A percentile compares a stretch with the other conserved stretches of the same genome.
phyloP scores from a whole-genome alignment of 768 basidiomycete species.

The Cystofilobasidium capitatum region DNA sequence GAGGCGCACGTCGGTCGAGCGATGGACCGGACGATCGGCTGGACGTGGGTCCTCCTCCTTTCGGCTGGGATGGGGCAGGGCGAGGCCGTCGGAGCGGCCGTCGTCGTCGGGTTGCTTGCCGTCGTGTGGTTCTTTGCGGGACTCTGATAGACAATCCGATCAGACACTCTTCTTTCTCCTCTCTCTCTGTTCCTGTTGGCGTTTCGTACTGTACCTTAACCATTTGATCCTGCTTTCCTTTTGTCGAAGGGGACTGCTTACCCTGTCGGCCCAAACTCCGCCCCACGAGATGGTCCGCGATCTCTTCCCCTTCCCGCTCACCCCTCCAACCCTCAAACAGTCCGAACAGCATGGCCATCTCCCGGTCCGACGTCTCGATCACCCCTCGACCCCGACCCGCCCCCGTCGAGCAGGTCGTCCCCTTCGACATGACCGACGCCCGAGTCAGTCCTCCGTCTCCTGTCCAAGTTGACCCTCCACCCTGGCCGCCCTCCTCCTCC shows the following conservation, averaged over 20 bases:
- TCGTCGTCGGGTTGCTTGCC: neutral
- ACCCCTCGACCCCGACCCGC: neutral
- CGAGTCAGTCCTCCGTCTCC: neutral
- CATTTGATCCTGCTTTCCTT: too few relatives aligned
- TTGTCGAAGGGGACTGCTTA: too few relatives aligned
- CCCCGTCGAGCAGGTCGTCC: neutral
- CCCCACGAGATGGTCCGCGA: neutral
- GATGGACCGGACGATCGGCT: slow-evolving; percentile 66
- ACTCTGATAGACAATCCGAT: neutral
- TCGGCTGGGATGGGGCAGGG: slow-evolving; percentile 44
- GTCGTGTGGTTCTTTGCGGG: slow-evolving; percentile 10
- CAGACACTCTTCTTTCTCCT: neutral
- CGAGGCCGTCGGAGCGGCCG: neutral
- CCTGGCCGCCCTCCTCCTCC: neutral
- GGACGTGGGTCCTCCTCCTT: slow-evolving; percentile 66
- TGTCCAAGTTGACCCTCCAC: neutral
- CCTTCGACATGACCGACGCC: neutral
- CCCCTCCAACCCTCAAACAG: neutral
- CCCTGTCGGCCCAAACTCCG: neutral
- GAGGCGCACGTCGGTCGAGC: slow-evolving; percentile 59
- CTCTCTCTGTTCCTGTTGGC: neutral
- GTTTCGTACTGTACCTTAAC: neutral
- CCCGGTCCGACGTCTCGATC: too few relatives aligned
- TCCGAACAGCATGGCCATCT: neutral
- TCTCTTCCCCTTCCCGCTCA: neutral